Percentiles rank a stretch among this genome's conserved stretches.
phyloP scores from a whole-genome alignment of 805 yeast genomes.

The Lachancea thermotolerans region DNA sequence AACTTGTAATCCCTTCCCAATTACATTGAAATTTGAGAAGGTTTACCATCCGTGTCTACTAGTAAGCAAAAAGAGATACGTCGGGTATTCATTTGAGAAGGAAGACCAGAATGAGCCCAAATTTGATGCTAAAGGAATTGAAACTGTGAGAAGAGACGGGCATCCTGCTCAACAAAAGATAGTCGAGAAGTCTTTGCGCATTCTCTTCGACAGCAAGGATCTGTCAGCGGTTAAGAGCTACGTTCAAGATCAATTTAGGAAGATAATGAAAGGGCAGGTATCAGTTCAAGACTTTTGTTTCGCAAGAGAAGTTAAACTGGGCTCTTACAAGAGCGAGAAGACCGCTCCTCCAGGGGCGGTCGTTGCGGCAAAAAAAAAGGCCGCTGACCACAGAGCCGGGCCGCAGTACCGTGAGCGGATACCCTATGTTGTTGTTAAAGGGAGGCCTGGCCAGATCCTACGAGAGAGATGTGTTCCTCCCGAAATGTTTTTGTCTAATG shows the following conservation, averaged over 20 bases:
- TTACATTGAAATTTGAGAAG: conserved; percentile 82
- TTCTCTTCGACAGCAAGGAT: conserved; percentile 66
- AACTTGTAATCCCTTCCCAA: conserved; percentile 65
- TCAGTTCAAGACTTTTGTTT: conserved; percentile 81
- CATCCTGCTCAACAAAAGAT: conserved; percentile 86
- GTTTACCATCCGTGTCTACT: conserved; percentile 84
- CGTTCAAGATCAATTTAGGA: conserved; percentile 57
- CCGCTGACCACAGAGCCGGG: conserved; percentile 60
- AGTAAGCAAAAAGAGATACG: conserved; percentile 83
- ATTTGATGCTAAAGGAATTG: conserved; percentile 96
- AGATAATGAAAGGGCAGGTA: conserved; percentile 56
- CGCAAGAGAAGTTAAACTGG: conserved; percentile 82
- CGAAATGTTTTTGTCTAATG: conserved; percentile 49
- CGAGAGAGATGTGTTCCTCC: conserved; percentile 80
- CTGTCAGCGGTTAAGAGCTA: conserved; percentile 63
- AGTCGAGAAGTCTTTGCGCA: conserved; percentile 59
- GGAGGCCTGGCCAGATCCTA: conserved; percentile 47
- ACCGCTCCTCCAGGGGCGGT: conserved; percentile 89
- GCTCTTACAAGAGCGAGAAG: conserved; percentile 66
- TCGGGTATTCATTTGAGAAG: conserved; percentile 71
- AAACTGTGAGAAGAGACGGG: conserved; percentile 91
- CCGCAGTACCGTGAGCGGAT: conserved; percentile 89
- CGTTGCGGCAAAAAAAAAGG: conserved; percentile 57
- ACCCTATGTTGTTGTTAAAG: conserved; percentile 73
- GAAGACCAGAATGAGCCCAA: conserved; percentile 48